Evolutionary conservation across 257 asterid genomes (phyloP).

Genomic region (Nicotiana obtusifolia): DNA sequence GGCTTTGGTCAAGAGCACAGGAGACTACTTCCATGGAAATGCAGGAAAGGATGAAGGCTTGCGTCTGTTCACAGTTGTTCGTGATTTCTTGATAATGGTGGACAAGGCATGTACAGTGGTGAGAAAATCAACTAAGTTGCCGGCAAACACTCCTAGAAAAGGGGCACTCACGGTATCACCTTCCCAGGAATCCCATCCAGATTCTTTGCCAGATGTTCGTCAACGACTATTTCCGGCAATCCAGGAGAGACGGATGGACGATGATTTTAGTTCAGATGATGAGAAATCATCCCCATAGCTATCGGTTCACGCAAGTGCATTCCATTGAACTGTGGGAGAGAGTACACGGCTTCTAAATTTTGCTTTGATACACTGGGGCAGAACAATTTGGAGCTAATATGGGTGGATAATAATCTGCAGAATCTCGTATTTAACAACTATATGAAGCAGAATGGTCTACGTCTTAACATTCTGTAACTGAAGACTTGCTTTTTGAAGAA

Average conservation of each 20-base stretch:
- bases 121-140: constrained; percentile 31
- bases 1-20: constrained; percentile 67
- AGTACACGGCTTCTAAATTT: neutral
- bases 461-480: neutral
- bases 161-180: constrained; percentile 34
- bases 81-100: constrained; percentile 68
- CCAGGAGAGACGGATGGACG: constrained; percentile 46
- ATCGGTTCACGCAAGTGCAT: neutral
- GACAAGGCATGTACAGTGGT: constrained; percentile 61
- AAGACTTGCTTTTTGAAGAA: neutral
- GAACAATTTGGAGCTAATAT: neutral
- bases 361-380: neutral
- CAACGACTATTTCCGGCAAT: constrained; percentile 61
- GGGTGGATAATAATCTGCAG: neutral
- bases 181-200: constrained; percentile 40
- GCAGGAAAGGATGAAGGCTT: constrained; percentile 63
- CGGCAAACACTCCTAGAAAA: constrained; percentile 32
- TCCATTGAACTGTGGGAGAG: neutral
- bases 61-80: constrained; percentile 57
- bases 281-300: constrained; percentile 27
- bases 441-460: neutral
- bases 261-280: constrained; percentile 58
- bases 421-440: neutral
- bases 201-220: constrained; percentile 39
- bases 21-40: constrained; percentile 81